These are phyloP conservation scores for Neurospora sp. DNA, from an alignment of 495 filamentous ascomycete species.

Conservation along the genomic window DNA sequence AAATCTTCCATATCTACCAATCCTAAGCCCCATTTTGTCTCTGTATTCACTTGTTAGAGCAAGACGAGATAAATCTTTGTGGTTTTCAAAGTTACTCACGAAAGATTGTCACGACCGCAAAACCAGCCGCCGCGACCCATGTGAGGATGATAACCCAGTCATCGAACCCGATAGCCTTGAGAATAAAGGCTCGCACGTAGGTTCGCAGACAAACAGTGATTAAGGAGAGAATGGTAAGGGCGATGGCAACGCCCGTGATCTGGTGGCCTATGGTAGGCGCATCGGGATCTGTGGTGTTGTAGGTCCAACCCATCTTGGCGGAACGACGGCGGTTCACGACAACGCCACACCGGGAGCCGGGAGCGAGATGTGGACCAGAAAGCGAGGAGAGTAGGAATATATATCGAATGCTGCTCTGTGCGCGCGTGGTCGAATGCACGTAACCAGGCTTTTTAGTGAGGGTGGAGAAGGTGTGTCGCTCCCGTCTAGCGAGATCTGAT, in stretches of 20 bases:
- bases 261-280: slow-evolving; percentile 25
- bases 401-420: background rate
- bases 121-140: slow-evolving; percentile 24
- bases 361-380: background rate
- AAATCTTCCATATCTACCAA: slow-evolving; percentile 21
- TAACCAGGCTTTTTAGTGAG: background rate
- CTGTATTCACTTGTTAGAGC: slow-evolving; percentile 6
- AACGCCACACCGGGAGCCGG: background rate
- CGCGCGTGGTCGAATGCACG: background rate
- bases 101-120: slow-evolving; percentile 16
- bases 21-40: slow-evolving; percentile 35
- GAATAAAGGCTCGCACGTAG: slow-evolving; percentile 24
- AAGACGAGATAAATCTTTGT: background rate
- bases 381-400: background rate
- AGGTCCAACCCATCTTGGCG: slow-evolving; percentile 30
- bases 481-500: background rate
- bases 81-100: slow-evolving; percentile 13
- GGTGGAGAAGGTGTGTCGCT: background rate
- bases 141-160: slow-evolving; percentile 29
- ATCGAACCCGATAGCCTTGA: slow-evolving; percentile 27
- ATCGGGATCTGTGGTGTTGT: slow-evolving; percentile 25
- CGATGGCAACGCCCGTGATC: slow-evolving; percentile 22
- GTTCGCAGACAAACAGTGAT: slow-evolving; percentile 24
- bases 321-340: background rate
- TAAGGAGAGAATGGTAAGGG: slow-evolving; percentile 25